These are phyloP conservation scores for Phytopythium delawarense DNA, from an alignment of 352 stramenopile genomes.

Conservation along the genomic window DNA sequence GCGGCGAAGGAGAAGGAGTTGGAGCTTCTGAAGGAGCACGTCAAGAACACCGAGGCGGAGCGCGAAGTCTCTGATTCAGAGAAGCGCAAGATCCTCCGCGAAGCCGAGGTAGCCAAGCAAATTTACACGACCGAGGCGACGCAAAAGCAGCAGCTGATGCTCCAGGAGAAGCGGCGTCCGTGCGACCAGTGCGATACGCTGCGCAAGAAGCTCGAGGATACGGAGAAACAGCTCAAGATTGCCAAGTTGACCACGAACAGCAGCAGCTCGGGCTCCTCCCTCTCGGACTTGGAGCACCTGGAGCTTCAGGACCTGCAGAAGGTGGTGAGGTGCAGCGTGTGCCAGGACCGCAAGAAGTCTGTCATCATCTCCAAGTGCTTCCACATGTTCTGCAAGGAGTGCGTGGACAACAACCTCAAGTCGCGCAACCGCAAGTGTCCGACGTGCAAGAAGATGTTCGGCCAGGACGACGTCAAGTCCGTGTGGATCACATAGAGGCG, in stretches of 20 bases:
- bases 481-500: constrained; percentile 77
- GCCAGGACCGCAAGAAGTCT: constrained; percentile 79
- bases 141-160: constrained; percentile 46
- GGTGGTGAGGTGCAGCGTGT: constrained; percentile 81
- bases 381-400: constrained; percentile 89
- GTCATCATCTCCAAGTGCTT: constrained; percentile 88
- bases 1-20: constrained; percentile 60
- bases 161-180: constrained; percentile 46
- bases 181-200: constrained; percentile 57
- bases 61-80: constrained; percentile 47
- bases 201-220: constrained; percentile 47
- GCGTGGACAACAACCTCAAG: constrained; percentile 85
- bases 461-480: constrained; percentile 82
- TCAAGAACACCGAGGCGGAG: constrained; percentile 50
- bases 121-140: constrained; percentile 52
- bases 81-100: constrained; percentile 48
- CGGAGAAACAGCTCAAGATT: constrained; percentile 36
- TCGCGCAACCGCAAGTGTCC: constrained; percentile 87
- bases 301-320: constrained; percentile 83
- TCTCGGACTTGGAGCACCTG: constrained; percentile 73
- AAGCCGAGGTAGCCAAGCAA: constrained; percentile 62
- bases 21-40: constrained; percentile 59
- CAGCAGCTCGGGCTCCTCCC: constrained; percentile 19
- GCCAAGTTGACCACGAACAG: constrained; percentile 20
- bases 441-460: constrained; percentile 90